Percentiles rank a stretch among this genome's conserved stretches.
phyloP scores from a whole-genome alignment of 768 basidiomycete species.

The Clitopilus hobsonii region DNA sequence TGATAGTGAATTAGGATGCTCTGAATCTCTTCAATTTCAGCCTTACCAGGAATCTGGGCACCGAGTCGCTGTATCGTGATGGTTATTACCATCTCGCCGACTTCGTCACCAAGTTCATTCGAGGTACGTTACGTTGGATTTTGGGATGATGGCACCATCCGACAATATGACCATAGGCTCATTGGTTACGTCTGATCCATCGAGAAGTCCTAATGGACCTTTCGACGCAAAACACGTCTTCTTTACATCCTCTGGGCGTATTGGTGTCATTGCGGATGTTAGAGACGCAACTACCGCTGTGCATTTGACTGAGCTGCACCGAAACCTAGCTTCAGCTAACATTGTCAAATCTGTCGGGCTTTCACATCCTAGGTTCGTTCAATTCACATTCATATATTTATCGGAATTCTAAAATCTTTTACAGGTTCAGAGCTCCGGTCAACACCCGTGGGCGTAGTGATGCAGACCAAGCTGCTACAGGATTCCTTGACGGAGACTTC shows the following conservation, averaged over 20 bases:
- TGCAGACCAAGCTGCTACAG: constrained; percentile 49
- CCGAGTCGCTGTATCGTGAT: constrained; percentile 49
- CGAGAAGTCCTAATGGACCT: constrained; percentile 24
- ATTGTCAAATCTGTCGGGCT: constrained; percentile 48
- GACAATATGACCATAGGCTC: constrained; percentile 32
- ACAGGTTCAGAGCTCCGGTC: constrained; percentile 70
- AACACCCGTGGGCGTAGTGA: constrained; percentile 53
- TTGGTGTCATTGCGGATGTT: constrained; percentile 68
- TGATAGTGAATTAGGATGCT: constrained; percentile 43
- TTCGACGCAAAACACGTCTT: constrained; percentile 63
- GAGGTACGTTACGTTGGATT: constrained; percentile 36
- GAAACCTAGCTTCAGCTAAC: constrained; percentile 58
- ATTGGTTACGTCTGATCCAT: constrained; percentile 42
- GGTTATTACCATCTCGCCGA: constrained; percentile 78
- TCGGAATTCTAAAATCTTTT: constrained; percentile 1
- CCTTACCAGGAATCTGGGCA: constrained; percentile 36
- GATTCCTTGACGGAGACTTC: constrained; percentile 89
- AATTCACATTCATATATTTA: not conserved
- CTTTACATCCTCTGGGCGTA: constrained; percentile 74
- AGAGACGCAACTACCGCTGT: constrained; percentile 44
- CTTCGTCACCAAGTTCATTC: constrained; percentile 68
- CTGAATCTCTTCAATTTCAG: constrained; percentile 65
- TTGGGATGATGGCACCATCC: constrained; percentile 2
- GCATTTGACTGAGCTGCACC: constrained; percentile 64
- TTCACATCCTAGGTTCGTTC: constrained; percentile 55